A percentile compares a stretch with the other conserved stretches of the same genome.
Conservation (phyloP, 129 eudicot genomes). For the Kitagawia praeruptora region DNA sequence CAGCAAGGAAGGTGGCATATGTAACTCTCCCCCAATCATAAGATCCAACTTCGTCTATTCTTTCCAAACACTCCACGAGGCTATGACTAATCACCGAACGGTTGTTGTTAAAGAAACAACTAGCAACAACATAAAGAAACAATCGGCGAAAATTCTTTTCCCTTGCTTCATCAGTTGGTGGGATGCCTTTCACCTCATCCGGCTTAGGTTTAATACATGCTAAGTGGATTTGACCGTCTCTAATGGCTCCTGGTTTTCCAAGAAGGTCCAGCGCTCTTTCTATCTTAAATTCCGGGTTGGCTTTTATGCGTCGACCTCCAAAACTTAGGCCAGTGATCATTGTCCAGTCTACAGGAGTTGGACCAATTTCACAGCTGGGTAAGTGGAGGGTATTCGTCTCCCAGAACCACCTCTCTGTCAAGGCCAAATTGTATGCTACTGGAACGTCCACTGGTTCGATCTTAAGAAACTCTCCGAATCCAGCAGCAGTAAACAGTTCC, state of each 20-base stretch:
- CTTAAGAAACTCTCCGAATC: slow-evolving; percentile 8
- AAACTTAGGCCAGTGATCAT: slow-evolving; percentile 11
- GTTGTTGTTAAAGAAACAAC: slow-evolving; percentile 17
- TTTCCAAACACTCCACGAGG: slow-evolving; percentile 2
- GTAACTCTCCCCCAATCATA: slow-evolving; percentile 12
- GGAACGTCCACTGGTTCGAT: slow-evolving; percentile 12
- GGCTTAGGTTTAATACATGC: not conserved
- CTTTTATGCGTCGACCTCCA: not conserved
- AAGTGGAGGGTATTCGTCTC: slow-evolving; percentile 11
- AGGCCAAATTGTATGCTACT: slow-evolving; percentile 9
- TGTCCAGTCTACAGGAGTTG: slow-evolving; percentile 15
- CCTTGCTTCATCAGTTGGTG: not conserved
- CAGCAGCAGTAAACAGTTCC: slow-evolving; percentile 1
- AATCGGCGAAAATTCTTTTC: slow-evolving; percentile 1
- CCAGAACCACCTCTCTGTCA: slow-evolving; percentile 14
- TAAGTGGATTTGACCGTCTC: slow-evolving; percentile 4
- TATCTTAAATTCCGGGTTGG: not conserved
- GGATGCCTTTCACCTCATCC: not conserved
- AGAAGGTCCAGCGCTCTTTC: slow-evolving; percentile 9
- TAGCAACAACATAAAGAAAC: slow-evolving; percentile 11
- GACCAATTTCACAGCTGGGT: slow-evolving; percentile 12
- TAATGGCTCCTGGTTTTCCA: not conserved
- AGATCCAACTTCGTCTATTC: slow-evolving; percentile 3
- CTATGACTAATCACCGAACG: slow-evolving; percentile 1
- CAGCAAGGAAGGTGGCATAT: slow-evolving; percentile 17